A percentile compares a stretch with the other conserved stretches of the same genome.
Evolutionary conservation across 2,329 filamentous ascomycete genomes (phyloP).

Genomic region (Fusarium mangiferae): DNA sequence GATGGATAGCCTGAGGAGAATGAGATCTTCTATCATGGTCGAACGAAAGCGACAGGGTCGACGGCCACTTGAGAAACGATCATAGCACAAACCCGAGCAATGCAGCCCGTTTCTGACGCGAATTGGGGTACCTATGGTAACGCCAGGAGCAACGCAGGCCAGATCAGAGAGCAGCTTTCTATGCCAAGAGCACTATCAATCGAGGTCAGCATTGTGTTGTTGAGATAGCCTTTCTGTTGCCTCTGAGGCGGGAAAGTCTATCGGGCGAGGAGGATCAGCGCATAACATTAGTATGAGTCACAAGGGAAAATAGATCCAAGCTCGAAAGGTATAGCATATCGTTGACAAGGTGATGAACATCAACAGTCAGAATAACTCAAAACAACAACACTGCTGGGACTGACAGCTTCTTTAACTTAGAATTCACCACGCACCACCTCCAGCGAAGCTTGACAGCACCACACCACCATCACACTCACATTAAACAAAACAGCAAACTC

Average conservation of each 20-base stretch:
- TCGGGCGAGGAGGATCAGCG: background rate
- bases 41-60: background rate
- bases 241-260: background rate
- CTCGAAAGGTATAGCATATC: background rate
- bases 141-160: background rate
- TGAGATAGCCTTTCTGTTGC: background rate
- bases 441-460: background rate
- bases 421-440: background rate
- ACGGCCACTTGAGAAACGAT: too few species aligned
- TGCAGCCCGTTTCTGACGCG: fast-evolving
- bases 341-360: background rate
- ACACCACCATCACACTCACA: constrained; percentile 3
- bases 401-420: constrained; percentile 23
- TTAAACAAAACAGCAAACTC: background rate
- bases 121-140: background rate
- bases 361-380: background rate
- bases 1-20: background rate
- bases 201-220: background rate
- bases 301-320: too few species aligned
- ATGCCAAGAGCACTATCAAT: background rate
- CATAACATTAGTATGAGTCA: background rate
- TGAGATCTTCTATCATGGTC: background rate
- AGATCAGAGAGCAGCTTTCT: background rate
- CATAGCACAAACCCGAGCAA: background rate
- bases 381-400: constrained; percentile 1